Percentiles rank a stretch among this genome's conserved stretches.
phyloP scores from a whole-genome alignment of 2,329 filamentous ascomycete genomes.

The Aureobasidium sp. region DNA sequence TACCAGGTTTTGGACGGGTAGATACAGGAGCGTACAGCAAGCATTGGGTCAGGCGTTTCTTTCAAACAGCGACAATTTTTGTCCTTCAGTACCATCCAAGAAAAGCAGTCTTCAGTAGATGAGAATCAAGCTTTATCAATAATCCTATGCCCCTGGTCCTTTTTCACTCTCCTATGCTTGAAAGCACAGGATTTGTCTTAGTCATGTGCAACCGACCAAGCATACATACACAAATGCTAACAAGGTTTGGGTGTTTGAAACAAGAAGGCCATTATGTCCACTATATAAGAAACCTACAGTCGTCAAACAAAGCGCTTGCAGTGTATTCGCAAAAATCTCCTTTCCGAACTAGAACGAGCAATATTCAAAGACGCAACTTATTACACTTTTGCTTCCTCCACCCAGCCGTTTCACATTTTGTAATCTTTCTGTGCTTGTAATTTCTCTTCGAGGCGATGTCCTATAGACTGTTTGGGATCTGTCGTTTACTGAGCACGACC shows the following conservation, averaged over 20 bases:
- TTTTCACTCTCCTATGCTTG: neutral
- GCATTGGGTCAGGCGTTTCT: slow-evolving; percentile 3
- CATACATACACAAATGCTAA: neutral
- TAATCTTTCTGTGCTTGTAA: neutral
- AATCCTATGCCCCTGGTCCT: neutral
- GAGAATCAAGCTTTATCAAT: neutral
- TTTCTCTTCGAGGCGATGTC: neutral
- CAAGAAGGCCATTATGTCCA: neutral
- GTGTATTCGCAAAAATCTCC: neutral
- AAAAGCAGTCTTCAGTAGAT: neutral
- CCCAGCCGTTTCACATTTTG: neutral
- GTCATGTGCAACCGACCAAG: neutral
- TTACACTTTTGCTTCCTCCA: slow-evolving; percentile 5
- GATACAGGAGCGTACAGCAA: neutral
- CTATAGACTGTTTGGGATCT: neutral
- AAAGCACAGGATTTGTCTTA: too few relatives aligned
- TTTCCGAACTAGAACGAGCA: neutral
- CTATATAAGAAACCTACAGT: neutral
- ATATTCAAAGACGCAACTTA: neutral
- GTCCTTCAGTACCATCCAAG: neutral
- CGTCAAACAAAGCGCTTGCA: neutral
- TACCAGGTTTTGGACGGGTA: neutral
- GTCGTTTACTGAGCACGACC: slow-evolving; percentile 8
- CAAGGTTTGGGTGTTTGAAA: neutral
- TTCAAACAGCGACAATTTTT: neutral